Evolutionary conservation across 345 rosid genomes (phyloP).

Genomic region (Brassica rapa): DNA sequence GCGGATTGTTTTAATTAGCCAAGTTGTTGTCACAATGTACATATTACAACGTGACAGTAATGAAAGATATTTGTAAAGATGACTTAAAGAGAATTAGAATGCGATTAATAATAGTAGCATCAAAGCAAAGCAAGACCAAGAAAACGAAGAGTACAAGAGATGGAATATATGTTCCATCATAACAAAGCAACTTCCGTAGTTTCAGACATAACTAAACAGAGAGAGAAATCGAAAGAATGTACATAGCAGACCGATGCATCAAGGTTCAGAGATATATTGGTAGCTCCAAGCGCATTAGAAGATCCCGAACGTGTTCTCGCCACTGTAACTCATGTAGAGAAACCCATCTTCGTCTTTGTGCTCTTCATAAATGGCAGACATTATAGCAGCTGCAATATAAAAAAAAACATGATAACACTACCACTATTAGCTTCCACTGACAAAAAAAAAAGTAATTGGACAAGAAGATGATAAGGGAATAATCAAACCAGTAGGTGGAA

Average conservation of each 20-base stretch:
- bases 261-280: neutral
- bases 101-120: neutral
- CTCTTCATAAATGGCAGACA: conserved; percentile 51
- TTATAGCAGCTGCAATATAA: conserved; percentile 48
- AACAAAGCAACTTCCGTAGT: conserved; percentile 9
- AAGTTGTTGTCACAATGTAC: neutral
- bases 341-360: conserved; percentile 58
- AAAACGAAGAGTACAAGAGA: conserved; percentile 10
- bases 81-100: neutral
- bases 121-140: neutral
- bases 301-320: conserved; percentile 61
- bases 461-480: neutral
- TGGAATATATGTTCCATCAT: neutral
- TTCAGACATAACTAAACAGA: conserved; percentile 8
- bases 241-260: conserved; percentile 5
- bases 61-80: neutral
- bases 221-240: conserved; percentile 24
- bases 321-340: conserved; percentile 65
- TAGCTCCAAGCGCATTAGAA: neutral
- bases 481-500: conserved; percentile 56
- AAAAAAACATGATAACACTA: neutral
- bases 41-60: neutral
- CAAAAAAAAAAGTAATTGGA: neutral
- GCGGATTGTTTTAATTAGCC: too few relatives aligned
- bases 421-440: conserved; percentile 2